Evolutionary conservation across 192 early-diverging fungal genomes (phyloP).

Genomic region (Cetraspora pellucida): DNA sequence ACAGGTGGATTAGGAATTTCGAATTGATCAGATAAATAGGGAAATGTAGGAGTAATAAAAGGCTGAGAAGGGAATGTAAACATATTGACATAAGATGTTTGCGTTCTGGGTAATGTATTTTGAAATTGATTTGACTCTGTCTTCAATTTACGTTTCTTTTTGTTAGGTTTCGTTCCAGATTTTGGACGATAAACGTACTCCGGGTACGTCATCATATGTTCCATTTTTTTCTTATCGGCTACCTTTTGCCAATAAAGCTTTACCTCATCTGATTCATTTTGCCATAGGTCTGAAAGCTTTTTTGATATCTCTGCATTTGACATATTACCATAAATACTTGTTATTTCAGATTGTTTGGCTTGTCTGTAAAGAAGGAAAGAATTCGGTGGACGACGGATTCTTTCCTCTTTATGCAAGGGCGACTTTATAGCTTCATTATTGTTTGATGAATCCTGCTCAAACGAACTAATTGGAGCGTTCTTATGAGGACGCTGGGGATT

Average conservation of each 20-base stretch:
- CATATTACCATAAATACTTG: neutral
- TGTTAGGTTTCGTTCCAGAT: no score
- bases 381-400: conserved; percentile 28
- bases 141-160: no score
- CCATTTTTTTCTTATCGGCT: conserved; percentile 28
- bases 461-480: neutral
- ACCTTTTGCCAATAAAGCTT: conserved; percentile 25
- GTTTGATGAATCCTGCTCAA: neutral
- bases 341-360: conserved; percentile 4
- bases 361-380: conserved; percentile 29
- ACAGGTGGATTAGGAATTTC: no score
- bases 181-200: conserved; percentile 19
- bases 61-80: no score
- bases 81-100: no score
- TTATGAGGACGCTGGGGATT: neutral
- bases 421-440: neutral
- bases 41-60: no score
- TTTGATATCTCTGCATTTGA: conserved; percentile 14
- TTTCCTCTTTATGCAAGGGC: neutral
- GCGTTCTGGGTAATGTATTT: no score
- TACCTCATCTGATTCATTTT: neutral
- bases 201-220: conserved; percentile 16
- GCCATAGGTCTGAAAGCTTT: conserved; percentile 17
- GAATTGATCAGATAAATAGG: no score
- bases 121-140: no score